Evolutionary conservation across 345 rosid genomes (phyloP).

Genomic region (Dovyalis caffra): DNA sequence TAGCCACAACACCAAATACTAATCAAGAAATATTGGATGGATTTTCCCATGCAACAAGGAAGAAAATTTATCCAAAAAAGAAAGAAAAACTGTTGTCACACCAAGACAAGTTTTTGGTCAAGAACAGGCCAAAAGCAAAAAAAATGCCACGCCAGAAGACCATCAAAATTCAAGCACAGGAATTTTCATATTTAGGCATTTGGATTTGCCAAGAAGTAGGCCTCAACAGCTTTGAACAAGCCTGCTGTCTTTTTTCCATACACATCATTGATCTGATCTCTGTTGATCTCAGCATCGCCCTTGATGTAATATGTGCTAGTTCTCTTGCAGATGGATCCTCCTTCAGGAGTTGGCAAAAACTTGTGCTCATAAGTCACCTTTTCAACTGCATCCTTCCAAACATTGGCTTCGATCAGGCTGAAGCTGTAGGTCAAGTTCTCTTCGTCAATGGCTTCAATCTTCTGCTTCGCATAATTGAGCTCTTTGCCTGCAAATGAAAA

Average conservation of each 20-base stretch:
- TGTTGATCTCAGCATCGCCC: background rate
- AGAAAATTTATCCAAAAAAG: too few species aligned
- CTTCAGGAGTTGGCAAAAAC: background rate
- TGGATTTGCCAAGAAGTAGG: background rate
- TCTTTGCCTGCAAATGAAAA: background rate
- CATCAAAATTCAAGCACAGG: background rate
- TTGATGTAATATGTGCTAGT: background rate
- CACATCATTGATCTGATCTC: background rate
- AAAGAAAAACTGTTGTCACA: background rate
- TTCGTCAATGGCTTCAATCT: background rate
- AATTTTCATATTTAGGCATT: background rate
- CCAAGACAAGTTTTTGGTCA: background rate
- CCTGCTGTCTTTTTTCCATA: background rate
- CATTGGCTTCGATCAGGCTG: background rate
- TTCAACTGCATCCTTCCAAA: background rate
- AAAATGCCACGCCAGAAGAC: background rate
- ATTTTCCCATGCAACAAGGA: background rate
- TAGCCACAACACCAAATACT: background rate
- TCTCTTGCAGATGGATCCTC: constrained; percentile 4
- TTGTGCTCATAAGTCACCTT: background rate
- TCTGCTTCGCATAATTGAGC: background rate
- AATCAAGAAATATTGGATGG: too few species aligned
- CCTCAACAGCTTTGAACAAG: constrained; percentile 3
- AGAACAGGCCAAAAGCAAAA: too few species aligned
- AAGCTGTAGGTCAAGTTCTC: background rate